phyloP scores from a whole-genome alignment of 2,329 filamentous ascomycete species.

The Endothia cerciana region DNA sequence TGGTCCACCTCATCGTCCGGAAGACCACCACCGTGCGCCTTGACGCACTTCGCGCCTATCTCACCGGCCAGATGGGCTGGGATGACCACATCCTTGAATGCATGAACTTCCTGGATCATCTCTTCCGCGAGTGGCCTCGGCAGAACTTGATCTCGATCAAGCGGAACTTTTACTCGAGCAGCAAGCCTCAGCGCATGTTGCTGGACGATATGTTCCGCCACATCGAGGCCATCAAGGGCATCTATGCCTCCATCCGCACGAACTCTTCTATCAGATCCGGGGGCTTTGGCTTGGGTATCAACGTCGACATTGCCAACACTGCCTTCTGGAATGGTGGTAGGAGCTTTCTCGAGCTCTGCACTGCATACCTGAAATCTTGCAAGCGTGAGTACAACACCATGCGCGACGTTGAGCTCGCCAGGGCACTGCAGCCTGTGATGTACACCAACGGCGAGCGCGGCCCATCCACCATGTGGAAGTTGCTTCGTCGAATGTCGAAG shows the following conservation, averaged over 20 bases:
- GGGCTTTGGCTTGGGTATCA: slow-evolving; percentile 72
- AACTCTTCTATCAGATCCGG: slow-evolving; percentile 53
- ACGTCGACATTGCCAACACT: slow-evolving; percentile 89
- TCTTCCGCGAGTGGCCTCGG: slow-evolving; percentile 79
- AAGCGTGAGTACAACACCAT: slow-evolving; percentile 34
- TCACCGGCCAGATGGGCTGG: slow-evolving; percentile 62
- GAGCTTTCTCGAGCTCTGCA: slow-evolving; percentile 43
- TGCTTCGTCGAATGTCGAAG: slow-evolving; percentile 57
- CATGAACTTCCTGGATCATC: slow-evolving; percentile 87
- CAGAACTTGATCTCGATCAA: slow-evolving; percentile 72
- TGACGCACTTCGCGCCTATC: slow-evolving; percentile 66
- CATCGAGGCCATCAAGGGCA: slow-evolving; percentile 82
- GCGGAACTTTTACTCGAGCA: slow-evolving; percentile 75
- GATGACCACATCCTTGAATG: slow-evolving; percentile 74
- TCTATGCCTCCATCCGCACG: slow-evolving; percentile 83
- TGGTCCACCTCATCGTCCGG: slow-evolving; percentile 64
- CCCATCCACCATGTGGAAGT: slow-evolving; percentile 57
- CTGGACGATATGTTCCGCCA: slow-evolving; percentile 54
- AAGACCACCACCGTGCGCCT: slow-evolving; percentile 73
- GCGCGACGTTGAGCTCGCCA: neutral
- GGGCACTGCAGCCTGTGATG: slow-evolving; percentile 22
- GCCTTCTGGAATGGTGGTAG: slow-evolving; percentile 72
- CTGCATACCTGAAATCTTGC: slow-evolving; percentile 34
- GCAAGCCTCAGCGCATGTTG: slow-evolving; percentile 47
- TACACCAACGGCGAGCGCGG: slow-evolving; percentile 20